These are phyloP conservation scores for Xylariales sp. DNA, from an alignment of 2,329 filamentous ascomycete species.

Conservation along the genomic window DNA sequence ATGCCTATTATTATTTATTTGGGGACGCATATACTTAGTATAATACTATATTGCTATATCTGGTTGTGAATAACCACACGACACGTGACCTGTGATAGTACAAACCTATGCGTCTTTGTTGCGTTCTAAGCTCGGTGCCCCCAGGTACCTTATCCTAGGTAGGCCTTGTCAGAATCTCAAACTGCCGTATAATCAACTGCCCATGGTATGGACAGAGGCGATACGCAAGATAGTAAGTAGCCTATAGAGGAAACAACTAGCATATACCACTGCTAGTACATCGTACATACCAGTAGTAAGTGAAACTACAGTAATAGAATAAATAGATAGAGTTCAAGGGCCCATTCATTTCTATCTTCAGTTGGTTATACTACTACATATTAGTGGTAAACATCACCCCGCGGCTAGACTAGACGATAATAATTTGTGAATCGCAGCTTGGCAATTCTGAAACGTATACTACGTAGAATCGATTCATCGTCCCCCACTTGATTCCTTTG, in stretches of 20 bases:
- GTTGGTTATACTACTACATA: not conserved
- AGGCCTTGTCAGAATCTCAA: not conserved
- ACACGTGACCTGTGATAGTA: not conserved
- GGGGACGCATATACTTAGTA: not conserved
- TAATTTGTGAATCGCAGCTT: constrained; percentile 26
- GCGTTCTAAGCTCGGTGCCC: not conserved
- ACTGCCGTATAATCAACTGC: not conserved
- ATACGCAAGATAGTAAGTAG: not conserved
- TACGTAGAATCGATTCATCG: not conserved
- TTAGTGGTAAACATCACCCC: constrained; percentile 2
- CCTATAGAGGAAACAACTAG: not conserved
- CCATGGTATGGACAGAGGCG: not conserved
- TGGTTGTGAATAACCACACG: too few relatives aligned
- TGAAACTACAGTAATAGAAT: too few relatives aligned
- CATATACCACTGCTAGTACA: too few relatives aligned
- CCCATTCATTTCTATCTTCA: not conserved
- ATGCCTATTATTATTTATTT: not conserved
- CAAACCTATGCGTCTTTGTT: not conserved
- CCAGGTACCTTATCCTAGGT: not conserved
- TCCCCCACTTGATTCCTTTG: constrained; percentile 17
- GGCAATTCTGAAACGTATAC: constrained; percentile 34
- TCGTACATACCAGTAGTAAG: too few relatives aligned
- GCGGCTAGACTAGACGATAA: constrained; percentile 5
- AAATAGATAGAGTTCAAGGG: too few relatives aligned
- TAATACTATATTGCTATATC: not conserved